Base-by-base conservation (phyloP, 2,329 filamentous ascomycete species). In the Alternaria incomplexa region DNA sequence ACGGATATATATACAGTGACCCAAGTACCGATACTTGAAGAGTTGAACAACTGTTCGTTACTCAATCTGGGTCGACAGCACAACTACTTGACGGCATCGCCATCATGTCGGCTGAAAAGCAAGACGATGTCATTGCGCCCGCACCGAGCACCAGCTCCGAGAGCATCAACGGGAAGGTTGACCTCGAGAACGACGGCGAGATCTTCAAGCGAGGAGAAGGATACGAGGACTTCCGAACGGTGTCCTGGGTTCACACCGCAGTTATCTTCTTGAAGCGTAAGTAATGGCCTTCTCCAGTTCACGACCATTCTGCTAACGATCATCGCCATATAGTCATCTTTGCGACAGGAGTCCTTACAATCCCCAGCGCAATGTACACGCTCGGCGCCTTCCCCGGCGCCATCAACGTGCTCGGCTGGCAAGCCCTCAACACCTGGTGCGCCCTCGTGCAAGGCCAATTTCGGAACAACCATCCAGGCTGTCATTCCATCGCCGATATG, bases 401-500 rank as follows among this genome's bases (percentile, higher is more conserved):
- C 1, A 73, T 86, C 61, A 83, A 80, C 43, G 81, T 86, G 13
- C 71, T 86, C 6, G 83, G 80, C 13, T 85, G 83, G 81, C 79
- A 81, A 48, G 76, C 76, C 9, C 74, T 87, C 32, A 86, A 85
- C 66, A 84, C 84, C 0, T 83, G 85, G 70, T 82, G 82, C 40
- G 81, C 81, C 6, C 77, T 85, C 43, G 77, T 87, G 4, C 81
- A 84, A 63, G 85, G 85, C 36, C 76, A 86, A 54, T 87, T 87
- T 63, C 79, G 85, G n/a, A 83, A 84, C 61, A 74, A 77, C 23
- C 83, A 87, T 59, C 81, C 83, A 0, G 81, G 81, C 23, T 86
- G 85, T 61, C 85, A 88, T 68, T 82, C 79, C 13, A 84, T 87
- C 46, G 82, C 84, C 22, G 86, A 89, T 62, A 89, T 90, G 87